A percentile compares a stretch with the other conserved stretches of the same genome.
Evolutionary conservation across 2,329 filamentous ascomycete genomes (phyloP).

Genomic region (Fusarium falciforme): DNA sequence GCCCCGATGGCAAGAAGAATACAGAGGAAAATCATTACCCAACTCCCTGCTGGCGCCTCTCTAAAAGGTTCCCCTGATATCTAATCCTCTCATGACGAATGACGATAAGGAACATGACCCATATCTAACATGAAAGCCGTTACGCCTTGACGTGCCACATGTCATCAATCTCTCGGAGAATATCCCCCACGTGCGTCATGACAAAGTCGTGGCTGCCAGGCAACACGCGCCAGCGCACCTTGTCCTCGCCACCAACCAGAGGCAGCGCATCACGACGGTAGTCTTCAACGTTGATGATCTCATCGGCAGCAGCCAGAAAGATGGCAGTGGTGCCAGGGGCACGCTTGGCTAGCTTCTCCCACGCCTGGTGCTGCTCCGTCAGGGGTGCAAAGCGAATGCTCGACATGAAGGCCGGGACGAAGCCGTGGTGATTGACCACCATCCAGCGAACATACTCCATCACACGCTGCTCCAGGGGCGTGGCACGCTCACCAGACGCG

Average conservation of each 20-base stretch:
- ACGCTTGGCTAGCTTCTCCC: conserved; percentile 58
- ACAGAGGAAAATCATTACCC: conserved; percentile 6
- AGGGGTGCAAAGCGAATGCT: conserved; percentile 66
- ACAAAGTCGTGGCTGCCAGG: conserved; percentile 71
- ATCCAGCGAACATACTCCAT: conserved; percentile 69
- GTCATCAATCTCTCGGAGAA: conserved; percentile 59
- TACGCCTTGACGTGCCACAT: conserved; percentile 55
- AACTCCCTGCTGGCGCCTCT: conserved; percentile 19
- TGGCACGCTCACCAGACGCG: conserved; percentile 38
- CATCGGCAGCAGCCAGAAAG: conserved; percentile 62
- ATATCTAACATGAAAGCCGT: background rate
- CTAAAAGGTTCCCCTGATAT: background rate
- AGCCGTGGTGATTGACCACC: conserved; percentile 65
- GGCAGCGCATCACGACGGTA: conserved; percentile 63
- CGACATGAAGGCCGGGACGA: conserved; percentile 70
- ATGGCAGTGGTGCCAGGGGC: conserved; percentile 60
- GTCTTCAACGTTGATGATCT: conserved; percentile 63
- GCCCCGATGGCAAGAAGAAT: background rate
- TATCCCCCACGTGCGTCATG: conserved; percentile 63
- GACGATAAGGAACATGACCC: background rate
- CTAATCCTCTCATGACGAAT: background rate
- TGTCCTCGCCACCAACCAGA: conserved; percentile 61
- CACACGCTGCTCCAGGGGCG: conserved; percentile 60
- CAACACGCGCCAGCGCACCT: conserved; percentile 63
- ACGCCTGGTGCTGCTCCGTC: conserved; percentile 63